These are phyloP conservation scores for Penicillium fuscoglaucum DNA, from an alignment of 2,329 filamentous ascomycete species.

Conservation along the genomic window DNA sequence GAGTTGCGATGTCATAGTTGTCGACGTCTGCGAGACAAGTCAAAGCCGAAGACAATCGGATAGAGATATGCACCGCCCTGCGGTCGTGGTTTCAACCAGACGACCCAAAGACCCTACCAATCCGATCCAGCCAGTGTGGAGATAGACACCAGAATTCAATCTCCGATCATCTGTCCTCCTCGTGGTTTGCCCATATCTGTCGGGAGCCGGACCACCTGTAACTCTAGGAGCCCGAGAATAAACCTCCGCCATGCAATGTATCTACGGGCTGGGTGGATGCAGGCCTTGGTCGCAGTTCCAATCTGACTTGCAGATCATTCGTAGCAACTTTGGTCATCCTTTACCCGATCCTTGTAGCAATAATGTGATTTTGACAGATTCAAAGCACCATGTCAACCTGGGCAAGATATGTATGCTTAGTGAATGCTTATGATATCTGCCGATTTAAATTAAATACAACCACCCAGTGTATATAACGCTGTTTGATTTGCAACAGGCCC, in stretches of 20 bases:
- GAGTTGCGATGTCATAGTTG: neutral
- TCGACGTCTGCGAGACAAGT: neutral
- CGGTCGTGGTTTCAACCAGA: neutral
- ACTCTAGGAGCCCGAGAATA: neutral
- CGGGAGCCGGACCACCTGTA: neutral
- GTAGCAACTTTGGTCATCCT: neutral
- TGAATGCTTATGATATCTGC: neutral
- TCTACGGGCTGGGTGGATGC: neutral
- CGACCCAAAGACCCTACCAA: slow-evolving; percentile 1
- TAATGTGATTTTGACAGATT: neutral
- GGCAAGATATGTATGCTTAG: neutral
- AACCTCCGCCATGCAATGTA: neutral
- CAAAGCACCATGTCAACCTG: too few relatives aligned
- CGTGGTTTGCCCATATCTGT: neutral
- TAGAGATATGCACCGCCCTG: neutral
- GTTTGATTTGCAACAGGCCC: neutral
- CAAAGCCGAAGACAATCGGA: neutral
- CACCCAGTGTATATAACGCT: too few relatives aligned
- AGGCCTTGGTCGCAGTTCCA: neutral
- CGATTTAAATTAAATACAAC: neutral
- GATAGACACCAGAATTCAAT: slow-evolving; percentile 4
- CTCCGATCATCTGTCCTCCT: neutral
- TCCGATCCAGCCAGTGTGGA: neutral
- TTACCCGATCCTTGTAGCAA: neutral
- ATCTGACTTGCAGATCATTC: neutral